Evolutionary conservation across 176 grass and related monocot genomes (phyloP).

Genomic region (Avena eriantha): DNA sequence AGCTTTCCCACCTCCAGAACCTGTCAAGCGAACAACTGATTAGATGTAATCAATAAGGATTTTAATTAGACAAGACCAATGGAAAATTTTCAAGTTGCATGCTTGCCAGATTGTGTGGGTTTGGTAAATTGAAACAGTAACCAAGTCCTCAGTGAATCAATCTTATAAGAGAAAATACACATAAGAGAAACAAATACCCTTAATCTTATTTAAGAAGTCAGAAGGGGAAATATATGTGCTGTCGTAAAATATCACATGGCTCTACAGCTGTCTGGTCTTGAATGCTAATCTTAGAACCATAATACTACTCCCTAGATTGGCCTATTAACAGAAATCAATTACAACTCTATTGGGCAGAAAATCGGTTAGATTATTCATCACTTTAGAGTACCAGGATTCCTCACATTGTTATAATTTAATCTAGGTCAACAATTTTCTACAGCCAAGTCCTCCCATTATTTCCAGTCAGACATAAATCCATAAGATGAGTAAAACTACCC

Average conservation of each 20-base stretch:
- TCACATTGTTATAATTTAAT: not conserved
- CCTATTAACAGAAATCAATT: not conserved
- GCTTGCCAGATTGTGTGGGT: not conserved
- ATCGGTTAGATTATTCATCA: not conserved
- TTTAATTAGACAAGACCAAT: constrained; percentile 4
- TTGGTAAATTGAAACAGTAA: constrained; percentile 25
- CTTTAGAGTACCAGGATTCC: not conserved
- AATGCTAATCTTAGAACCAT: not conserved
- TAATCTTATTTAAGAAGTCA: not conserved
- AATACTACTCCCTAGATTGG: too few species aligned
- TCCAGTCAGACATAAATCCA: not conserved
- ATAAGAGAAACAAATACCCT: not conserved
- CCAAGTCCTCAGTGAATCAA: not conserved
- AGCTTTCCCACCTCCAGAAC: constrained; percentile 73
- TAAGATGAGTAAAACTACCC: not conserved
- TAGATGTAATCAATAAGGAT: constrained; percentile 16
- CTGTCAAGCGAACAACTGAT: constrained; percentile 57
- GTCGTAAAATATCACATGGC: not conserved
- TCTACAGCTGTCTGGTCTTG: not conserved
- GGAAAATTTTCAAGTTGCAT: constrained; percentile 21
- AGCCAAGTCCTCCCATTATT: not conserved
- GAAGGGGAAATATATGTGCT: not conserved
- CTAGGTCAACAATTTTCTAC: not conserved
- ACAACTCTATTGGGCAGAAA: not conserved
- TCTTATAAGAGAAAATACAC: constrained; percentile 9